Conservation (phyloP, 2,329 filamentous ascomycete species). For the Nemania sp. region DNA sequence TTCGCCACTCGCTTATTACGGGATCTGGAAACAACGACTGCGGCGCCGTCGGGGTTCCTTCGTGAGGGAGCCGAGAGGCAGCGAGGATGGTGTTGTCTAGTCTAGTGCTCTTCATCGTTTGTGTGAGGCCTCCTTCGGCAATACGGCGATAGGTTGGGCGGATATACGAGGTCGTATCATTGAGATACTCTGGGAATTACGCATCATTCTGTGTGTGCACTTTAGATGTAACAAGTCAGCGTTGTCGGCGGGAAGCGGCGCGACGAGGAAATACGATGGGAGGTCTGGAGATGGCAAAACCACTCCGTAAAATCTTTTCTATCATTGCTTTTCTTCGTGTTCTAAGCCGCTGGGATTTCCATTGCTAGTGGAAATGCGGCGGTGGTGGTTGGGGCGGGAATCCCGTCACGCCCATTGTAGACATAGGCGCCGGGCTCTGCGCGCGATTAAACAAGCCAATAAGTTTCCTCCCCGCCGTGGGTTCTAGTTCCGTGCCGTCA, state of each 20-base stretch:
- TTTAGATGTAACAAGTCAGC: background rate
- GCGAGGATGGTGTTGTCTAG: background rate
- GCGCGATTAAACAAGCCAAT: constrained; percentile 75
- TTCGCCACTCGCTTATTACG: constrained; percentile 13
- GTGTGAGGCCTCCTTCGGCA: background rate
- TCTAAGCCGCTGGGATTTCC: background rate
- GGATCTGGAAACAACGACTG: background rate
- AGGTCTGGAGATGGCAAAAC: background rate
- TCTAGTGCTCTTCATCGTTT: constrained; percentile 6
- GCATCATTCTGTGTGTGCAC: background rate
- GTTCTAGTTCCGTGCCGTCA: constrained; percentile 91
- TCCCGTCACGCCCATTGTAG: constrained; percentile 38
- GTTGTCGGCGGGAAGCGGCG: background rate
- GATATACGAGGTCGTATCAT: background rate
- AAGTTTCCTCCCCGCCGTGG: constrained; percentile 74
- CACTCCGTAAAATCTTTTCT: background rate
- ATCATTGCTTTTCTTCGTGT: background rate
- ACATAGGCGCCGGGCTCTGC: constrained; percentile 44
- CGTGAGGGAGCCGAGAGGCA: background rate
- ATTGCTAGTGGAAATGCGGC: constrained; percentile 39
- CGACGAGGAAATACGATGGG: background rate
- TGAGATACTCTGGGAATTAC: background rate
- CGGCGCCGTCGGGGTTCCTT: background rate
- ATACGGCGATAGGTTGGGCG: background rate
- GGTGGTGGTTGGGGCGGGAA: constrained; percentile 44